Evolutionary conservation across 192 early-diverging fungal species (phyloP), one percentile per base, ranked within the genome.

Genomic region (Allomyces macrogynus): DNA sequence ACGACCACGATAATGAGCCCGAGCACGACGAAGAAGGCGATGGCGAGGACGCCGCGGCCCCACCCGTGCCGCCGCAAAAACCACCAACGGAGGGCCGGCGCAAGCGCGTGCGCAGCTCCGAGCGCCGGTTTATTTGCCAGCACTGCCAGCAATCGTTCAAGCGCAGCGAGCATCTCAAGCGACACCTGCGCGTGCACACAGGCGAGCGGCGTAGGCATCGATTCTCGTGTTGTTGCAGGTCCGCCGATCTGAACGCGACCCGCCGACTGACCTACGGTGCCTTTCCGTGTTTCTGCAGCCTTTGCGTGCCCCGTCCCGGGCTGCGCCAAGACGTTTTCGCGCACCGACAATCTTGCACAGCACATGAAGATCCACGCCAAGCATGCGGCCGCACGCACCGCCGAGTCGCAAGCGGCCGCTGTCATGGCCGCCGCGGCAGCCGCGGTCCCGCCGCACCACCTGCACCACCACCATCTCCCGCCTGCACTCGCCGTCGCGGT

Each of bases 161-260:
- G 70, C 81, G 87, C 32, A 76, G 81, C 63, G 87, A 89, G 69
- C 89, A 90, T 63, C 74, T 90, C 18, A 81, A 85, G 62, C 75
- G 89, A 10, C 88, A 91, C 70, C 80, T 80, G 70, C 79, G 89
- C 57, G 61, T 62, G 24, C 86, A 88, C 67, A 83, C 84, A 0
- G 75, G 81, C 8, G 82, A 83, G 64, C 76, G 77, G 44, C 86
- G 32, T 40, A 40, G 4, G 32, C 32, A 40, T 40, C 32, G 32
- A 40, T 40, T 40, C 32, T 40, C 32, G 32, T 40, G 32, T 7
- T 40, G 0, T 40, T 40, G 32, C 32, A 40, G 32, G 32, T 40
- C 32, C 32, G 32, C 32, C 32, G 32, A 40, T 40, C 32, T 7
- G 32, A 40, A 40, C 32, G 32, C 32, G 32, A 40, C 32, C 4